Base-by-base conservation (phyloP, 2,329 filamentous ascomycete species). In the Sphaerulina populicola region DNA sequence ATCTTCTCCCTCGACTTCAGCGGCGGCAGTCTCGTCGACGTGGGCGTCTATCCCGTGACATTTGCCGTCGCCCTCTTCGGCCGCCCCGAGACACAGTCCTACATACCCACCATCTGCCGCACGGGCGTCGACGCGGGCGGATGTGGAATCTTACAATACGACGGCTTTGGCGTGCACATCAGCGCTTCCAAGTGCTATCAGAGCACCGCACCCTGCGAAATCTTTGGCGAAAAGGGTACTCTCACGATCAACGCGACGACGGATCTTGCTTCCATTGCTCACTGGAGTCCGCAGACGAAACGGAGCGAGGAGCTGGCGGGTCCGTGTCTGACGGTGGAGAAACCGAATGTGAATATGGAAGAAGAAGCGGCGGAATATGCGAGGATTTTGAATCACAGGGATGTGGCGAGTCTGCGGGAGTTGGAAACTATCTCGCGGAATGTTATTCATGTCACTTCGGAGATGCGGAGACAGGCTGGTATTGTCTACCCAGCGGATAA, bases 51-150 rank as follows among this genome's bases (percentile, higher is more conserved):
- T 58, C 71, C 71, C 18, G 66, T 76, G 41, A 66, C 71, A 2
- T 72, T 73, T 6, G 73, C 73, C 6, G 62, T 76, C 1, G 72
- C 71, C 1, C 67, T 76, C 18, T 76, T 76, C 57, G 73, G 73
- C 40, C 62, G 63, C 12, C 74, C 74, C 4, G 64, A 64, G 30
- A 57, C 64, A 7, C 64, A 69, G 14, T 63, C 62, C 10, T 76
- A 75, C 60, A 67, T 64, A 18, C 73, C 73, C 2, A 67, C 68
- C 40, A 71, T 71, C 44, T 66, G 73, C 47, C 50, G 50, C 2
- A 74, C 72, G 1, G 74, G 73, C 2, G 72, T 72, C 2, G 74
- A 76, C 46, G 73, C 69, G 7, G 73, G 70, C 11, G 74, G 74
- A 1, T 65, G 68, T 6, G 62, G 74, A 5, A 59, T 71, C 9